Percentiles rank a stretch among this genome's conserved stretches.
phyloP scores from a whole-genome alignment of 192 early-diverging fungal species.

The Umbelopsis vinacea region DNA sequence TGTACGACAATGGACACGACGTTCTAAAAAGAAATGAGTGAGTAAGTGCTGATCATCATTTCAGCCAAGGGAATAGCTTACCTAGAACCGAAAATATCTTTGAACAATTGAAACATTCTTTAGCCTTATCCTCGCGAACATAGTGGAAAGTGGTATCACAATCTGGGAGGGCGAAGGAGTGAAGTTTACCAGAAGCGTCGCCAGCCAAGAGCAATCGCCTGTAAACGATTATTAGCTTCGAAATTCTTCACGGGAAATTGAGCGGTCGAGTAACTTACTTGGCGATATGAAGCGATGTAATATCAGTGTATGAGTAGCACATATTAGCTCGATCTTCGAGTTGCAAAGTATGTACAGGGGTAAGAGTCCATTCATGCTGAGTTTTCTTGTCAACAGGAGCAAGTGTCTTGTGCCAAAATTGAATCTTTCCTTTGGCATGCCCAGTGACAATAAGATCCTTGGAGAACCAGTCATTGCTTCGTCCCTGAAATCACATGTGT shows the following conservation, averaged over 20 bases:
- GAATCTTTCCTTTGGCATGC: slow-evolving; percentile 57
- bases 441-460: slow-evolving; percentile 61
- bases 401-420: slow-evolving; percentile 38
- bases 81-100: slow-evolving; percentile 56
- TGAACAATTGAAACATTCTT: slow-evolving; percentile 57
- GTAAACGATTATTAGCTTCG: no score
- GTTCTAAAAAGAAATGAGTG: slow-evolving; percentile 37
- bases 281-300: slow-evolving; percentile 47
- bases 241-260: no score
- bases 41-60: background rate
- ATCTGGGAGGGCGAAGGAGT: slow-evolving; percentile 58
- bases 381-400: slow-evolving; percentile 25
- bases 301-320: slow-evolving; percentile 37
- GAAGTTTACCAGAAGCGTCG: slow-evolving; percentile 52
- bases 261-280: slow-evolving; percentile 30
- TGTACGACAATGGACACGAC: slow-evolving; percentile 55
- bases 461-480: slow-evolving; percentile 51
- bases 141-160: slow-evolving; percentile 51
- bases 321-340: slow-evolving; percentile 42
- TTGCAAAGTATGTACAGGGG: slow-evolving; percentile 41
- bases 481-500: slow-evolving; percentile 27
- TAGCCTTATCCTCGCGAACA: slow-evolving; percentile 49
- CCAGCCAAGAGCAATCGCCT: slow-evolving; percentile 53
- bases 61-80: background rate
- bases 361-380: slow-evolving; percentile 41